Conservation (phyloP, 495 filamentous ascomycete genomes). For the Cairneyella variabilis region DNA sequence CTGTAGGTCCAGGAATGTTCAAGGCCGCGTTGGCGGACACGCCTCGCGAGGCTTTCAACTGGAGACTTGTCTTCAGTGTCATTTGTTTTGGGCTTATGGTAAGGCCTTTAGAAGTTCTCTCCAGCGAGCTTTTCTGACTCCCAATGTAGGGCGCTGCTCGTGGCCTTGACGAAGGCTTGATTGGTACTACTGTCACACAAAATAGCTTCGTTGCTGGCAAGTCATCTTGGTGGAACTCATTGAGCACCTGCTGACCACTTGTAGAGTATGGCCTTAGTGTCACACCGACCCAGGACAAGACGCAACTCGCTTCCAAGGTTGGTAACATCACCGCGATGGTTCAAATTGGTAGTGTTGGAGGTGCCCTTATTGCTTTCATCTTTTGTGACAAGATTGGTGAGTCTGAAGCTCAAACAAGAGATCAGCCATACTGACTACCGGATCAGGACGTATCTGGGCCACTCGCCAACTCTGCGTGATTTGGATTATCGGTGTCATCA, state of each 20-base stretch:
- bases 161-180: constrained; percentile 72
- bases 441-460: constrained; percentile 53
- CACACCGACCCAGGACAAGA: background rate
- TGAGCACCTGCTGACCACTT: constrained; percentile 37
- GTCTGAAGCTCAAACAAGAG: background rate
- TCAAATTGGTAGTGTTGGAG: constrained; percentile 63
- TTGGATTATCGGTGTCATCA: constrained; percentile 64
- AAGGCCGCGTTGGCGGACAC: constrained; percentile 15
- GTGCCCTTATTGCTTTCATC: constrained; percentile 59
- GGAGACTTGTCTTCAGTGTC: constrained; percentile 62
- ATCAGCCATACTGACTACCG: background rate
- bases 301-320: constrained; percentile 53
- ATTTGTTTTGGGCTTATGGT: constrained; percentile 61
- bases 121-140: background rate
- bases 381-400: constrained; percentile 61
- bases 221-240: constrained; percentile 40
- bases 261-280: constrained; percentile 37
- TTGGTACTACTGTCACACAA: constrained; percentile 61
- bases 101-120: background rate
- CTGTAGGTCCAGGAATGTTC: constrained; percentile 19
- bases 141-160: constrained; percentile 52
- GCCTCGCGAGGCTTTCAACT: constrained; percentile 47
- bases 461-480: constrained; percentile 61
- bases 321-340: constrained; percentile 72
- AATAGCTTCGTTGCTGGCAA: constrained; percentile 49